These are phyloP conservation scores for Lactifluus pinguis DNA, from an alignment of 768 basidiomycete genomes.

Conservation along the genomic window DNA sequence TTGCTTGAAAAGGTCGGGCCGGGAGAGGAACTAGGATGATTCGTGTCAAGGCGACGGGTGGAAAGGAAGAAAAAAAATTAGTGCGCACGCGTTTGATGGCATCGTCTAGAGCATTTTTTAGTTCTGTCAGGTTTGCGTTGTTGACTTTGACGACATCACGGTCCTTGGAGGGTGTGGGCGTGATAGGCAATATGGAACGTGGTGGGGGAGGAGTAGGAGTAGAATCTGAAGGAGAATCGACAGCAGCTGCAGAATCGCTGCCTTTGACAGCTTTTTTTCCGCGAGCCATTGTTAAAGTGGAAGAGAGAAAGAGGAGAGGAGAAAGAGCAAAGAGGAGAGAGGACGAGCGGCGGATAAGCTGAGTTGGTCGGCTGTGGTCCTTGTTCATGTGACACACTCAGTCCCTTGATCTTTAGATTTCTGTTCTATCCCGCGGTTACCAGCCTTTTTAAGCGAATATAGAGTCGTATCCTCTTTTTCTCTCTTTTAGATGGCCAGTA, in stretches of 20 bases:
- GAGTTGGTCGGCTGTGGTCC: neutral
- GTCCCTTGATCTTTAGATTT: no score
- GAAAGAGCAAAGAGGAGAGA: neutral
- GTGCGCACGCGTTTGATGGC: conserved; percentile 68
- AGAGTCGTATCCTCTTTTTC: neutral
- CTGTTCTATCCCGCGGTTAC: no score
- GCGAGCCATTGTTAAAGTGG: conserved; percentile 9
- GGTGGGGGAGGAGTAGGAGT: conserved; percentile 1
- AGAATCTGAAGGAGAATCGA: conserved; percentile 11
- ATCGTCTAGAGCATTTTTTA: conserved; percentile 66
- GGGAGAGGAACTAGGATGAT: conserved; percentile 60
- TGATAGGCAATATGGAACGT: conserved; percentile 18
- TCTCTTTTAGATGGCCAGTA: neutral
- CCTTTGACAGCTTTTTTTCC: conserved; percentile 19
- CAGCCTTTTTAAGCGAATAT: no score
- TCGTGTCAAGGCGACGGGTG: neutral
- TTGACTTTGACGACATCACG: conserved; percentile 41
- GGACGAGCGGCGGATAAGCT: neutral
- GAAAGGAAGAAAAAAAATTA: neutral
- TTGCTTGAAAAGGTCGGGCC: conserved; percentile 77
- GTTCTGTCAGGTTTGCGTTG: conserved; percentile 40
- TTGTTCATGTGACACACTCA: neutral
- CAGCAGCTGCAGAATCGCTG: neutral
- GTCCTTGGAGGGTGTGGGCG: conserved; percentile 20
- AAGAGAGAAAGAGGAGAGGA: neutral